Percentiles rank a stretch among this genome's conserved stretches.
These are phyloP conservation scores for Phytophthora kernoviae DNA, from an alignment of 352 stramenopile species.

Conservation along the genomic window DNA sequence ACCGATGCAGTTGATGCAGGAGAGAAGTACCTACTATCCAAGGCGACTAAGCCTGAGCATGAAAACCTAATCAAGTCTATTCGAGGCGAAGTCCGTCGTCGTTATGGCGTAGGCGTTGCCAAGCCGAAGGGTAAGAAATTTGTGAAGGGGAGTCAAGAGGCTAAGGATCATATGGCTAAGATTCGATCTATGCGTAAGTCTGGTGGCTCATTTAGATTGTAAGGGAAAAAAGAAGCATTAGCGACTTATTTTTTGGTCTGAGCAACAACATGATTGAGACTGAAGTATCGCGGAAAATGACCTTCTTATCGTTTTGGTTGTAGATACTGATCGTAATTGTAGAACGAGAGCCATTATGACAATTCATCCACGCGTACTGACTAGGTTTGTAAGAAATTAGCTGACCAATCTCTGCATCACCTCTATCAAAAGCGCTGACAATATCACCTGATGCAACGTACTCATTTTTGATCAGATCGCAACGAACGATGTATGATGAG, in stretches of 20 bases:
- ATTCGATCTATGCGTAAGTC: not conserved
- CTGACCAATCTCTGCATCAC: slow-evolving; percentile 1
- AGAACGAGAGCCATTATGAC: slow-evolving; percentile 2
- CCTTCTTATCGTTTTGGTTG: slow-evolving; percentile 8
- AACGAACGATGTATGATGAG: slow-evolving; percentile 5
- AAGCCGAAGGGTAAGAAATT: not conserved
- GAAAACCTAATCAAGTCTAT: not conserved
- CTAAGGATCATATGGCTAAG: slow-evolving; percentile 1
- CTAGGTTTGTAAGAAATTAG: slow-evolving; percentile 4
- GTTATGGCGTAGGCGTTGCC: slow-evolving; percentile 3
- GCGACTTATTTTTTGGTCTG: not conserved
- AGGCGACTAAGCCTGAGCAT: slow-evolving; percentile 5
- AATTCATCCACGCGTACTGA: slow-evolving; percentile 5
- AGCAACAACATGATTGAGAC: slow-evolving; percentile 11
- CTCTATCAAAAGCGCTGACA: not conserved
- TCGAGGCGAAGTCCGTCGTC: not conserved
- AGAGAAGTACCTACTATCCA: slow-evolving; percentile 1
- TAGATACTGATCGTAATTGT: slow-evolving; percentile 7
- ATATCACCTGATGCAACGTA: slow-evolving; percentile 1
- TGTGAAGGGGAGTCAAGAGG: not conserved
- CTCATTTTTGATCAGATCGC: slow-evolving; percentile 8
- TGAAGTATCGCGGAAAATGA: slow-evolving; percentile 1
- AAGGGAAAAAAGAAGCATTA: no score
- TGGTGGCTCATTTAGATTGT: not conserved
- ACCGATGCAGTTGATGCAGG: not conserved